phyloP scores from a whole-genome alignment of 345 rosid genomes.

The Arabidopsis arenosa region DNA sequence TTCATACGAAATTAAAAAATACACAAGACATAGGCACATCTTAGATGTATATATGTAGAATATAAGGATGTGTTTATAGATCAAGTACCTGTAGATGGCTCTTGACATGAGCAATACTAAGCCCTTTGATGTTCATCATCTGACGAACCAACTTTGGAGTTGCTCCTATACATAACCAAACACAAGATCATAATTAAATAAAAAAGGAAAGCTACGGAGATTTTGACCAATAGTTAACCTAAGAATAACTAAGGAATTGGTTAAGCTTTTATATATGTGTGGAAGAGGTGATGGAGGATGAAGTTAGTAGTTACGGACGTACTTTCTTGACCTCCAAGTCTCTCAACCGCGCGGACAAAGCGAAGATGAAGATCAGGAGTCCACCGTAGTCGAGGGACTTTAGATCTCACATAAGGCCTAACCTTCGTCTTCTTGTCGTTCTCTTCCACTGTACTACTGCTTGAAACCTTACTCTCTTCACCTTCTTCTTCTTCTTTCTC shows the following conservation, averaged over 20 bases:
- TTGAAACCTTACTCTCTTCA: constrained; percentile 57
- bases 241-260: not conserved
- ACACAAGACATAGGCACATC: too few species aligned
- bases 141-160: constrained; percentile 88
- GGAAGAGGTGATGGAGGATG: not conserved
- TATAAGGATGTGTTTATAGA: not conserved
- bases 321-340: constrained; percentile 95
- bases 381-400: constrained; percentile 86
- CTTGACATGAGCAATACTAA: constrained; percentile 89
- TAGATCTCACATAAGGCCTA: constrained; percentile 78
- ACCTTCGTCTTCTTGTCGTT: constrained; percentile 62
- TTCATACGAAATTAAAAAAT: not conserved
- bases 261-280: constrained; percentile 2
- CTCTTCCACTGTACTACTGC: constrained; percentile 89
- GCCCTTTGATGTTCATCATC: constrained; percentile 85
- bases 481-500: constrained; percentile 49
- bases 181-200: constrained; percentile 11
- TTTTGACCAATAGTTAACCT: constrained; percentile 5
- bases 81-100: constrained; percentile 80
- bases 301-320: constrained; percentile 33
- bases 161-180: constrained; percentile 55
- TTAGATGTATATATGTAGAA: not conserved
- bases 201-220: not conserved
- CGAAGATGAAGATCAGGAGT: constrained; percentile 87
- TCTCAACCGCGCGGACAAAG: constrained; percentile 74